A percentile compares a stretch with the other conserved stretches of the same genome.
phyloP scores from a whole-genome alignment of 257 asterid genomes.

The Coffea canephora region DNA sequence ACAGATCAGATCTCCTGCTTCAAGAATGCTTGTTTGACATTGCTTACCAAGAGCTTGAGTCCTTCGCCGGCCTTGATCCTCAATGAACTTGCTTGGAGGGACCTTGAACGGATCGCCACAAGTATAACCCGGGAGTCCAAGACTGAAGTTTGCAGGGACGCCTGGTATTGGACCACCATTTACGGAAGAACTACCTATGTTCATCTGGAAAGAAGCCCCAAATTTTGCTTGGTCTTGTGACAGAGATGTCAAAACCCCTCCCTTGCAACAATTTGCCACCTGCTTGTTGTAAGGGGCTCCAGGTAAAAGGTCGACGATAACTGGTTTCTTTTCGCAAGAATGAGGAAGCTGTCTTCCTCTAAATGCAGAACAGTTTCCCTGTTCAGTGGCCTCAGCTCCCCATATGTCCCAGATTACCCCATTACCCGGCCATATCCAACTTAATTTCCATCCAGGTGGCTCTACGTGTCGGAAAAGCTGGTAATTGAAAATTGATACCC shows the following conservation, averaged over 20 bases:
- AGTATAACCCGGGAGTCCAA: constrained; percentile 71
- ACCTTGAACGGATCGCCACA: constrained; percentile 56
- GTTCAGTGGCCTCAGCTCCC: constrained; percentile 76
- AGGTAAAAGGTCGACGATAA: constrained; percentile 66
- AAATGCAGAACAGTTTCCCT: constrained; percentile 69
- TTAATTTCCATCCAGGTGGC: constrained; percentile 70
- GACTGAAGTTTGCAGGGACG: constrained; percentile 47
- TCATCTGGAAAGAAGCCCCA: constrained; percentile 51
- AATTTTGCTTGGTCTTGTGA: constrained; percentile 41
- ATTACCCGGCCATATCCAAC: constrained; percentile 60
- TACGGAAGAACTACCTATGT: constrained; percentile 26
- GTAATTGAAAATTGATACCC: constrained; percentile 51
- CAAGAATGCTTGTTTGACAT: neutral
- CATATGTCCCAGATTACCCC: constrained; percentile 62
- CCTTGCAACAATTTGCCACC: constrained; percentile 59
- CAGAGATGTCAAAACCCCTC: constrained; percentile 73
- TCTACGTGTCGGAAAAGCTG: constrained; percentile 76
- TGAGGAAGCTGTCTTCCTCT: constrained; percentile 49
- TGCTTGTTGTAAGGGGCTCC: constrained; percentile 57
- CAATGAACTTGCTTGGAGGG: constrained; percentile 50
- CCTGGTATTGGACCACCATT: neutral
- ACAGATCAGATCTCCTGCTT: neutral
- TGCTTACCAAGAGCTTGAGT: constrained; percentile 66
- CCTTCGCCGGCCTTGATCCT: constrained; percentile 62
- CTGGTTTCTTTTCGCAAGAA: constrained; percentile 64